Percentiles rank a stretch among this genome's conserved stretches.
phyloP scores from a whole-genome alignment of 371 early-diverging fungal genomes.

The Smittium culicis region DNA sequence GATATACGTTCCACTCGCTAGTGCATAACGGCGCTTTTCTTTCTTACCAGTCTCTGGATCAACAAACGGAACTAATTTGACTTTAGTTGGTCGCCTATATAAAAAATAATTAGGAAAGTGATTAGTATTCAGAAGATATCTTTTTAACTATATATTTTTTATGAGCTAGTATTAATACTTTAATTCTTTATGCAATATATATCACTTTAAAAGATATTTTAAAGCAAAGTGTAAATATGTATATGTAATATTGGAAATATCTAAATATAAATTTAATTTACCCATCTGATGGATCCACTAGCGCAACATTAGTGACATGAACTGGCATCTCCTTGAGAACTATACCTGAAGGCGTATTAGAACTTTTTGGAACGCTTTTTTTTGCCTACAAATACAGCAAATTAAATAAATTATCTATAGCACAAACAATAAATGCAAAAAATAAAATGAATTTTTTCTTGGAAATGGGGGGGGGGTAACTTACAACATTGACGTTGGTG shows the following conservation, averaged over 20 bases:
- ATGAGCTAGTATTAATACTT: too few relatives aligned
- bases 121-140: too few relatives aligned
- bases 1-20: constrained; percentile 37
- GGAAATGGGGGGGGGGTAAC: constrained; percentile 3
- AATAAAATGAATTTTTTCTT: too few relatives aligned
- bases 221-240: too few relatives aligned
- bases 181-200: too few relatives aligned
- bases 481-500: constrained; percentile 40
- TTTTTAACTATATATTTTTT: too few relatives aligned
- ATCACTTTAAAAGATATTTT: too few relatives aligned
- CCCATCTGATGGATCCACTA: constrained; percentile 45
- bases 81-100: constrained; percentile 20
- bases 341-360: constrained; percentile 30
- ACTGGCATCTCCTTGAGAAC: constrained; percentile 48
- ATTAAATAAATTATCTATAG: not conserved
- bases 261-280: too few relatives aligned
- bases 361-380: constrained; percentile 38
- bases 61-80: constrained; percentile 12
- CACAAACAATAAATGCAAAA: too few relatives aligned
- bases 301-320: constrained; percentile 43
- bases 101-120: not conserved
- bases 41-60: constrained; percentile 27
- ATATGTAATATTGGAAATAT: too few relatives aligned
- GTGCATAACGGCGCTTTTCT: constrained; percentile 37
- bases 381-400: constrained; percentile 21